A percentile compares a stretch with the other conserved stretches of the same genome.
Evolutionary conservation across 805 yeast species (phyloP).

Genomic region (Pichia deserticola): DNA sequence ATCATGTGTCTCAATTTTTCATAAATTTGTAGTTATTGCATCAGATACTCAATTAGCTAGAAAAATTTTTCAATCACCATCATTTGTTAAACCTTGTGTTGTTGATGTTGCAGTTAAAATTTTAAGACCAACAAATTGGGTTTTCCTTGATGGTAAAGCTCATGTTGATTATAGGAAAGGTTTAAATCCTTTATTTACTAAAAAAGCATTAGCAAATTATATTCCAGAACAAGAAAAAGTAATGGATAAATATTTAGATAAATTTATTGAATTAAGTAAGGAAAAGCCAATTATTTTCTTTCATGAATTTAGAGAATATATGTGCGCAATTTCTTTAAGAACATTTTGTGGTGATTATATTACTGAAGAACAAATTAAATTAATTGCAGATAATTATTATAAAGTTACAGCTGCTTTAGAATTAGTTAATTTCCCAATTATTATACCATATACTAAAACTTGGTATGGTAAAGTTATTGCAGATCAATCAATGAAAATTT

Average conservation of each 20-base stretch:
- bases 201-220: conserved; percentile 73
- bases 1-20: conserved; percentile 95
- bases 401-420: conserved; percentile 93
- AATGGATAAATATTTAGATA: conserved; percentile 74
- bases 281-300: conserved; percentile 68
- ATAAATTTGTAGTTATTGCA: conserved; percentile 94
- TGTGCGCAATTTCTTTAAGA: conserved; percentile 89
- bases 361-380: conserved; percentile 81
- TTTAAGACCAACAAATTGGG: conserved; percentile 95
- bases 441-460: conserved; percentile 90
- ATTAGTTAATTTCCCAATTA: conserved; percentile 95
- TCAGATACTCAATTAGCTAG: conserved; percentile 82
- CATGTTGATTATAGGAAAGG: conserved; percentile 91
- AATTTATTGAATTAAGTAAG: conserved; percentile 49
- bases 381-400: conserved; percentile 88
- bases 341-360: conserved; percentile 96
- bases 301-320: conserved; percentile 90
- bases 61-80: conserved; percentile 76
- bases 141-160: conserved; percentile 90
- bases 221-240: conserved; percentile 78
- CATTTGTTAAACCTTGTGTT: conserved; percentile 92
- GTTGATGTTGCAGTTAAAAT: conserved; percentile 96
- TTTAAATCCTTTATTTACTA: conserved; percentile 82
- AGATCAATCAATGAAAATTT: conserved; percentile 87
- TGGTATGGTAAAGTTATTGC: conserved; percentile 97